Evolutionary conservation across 2,329 filamentous ascomycete genomes (phyloP).

Genomic region (Claviceps pazoutovae): DNA sequence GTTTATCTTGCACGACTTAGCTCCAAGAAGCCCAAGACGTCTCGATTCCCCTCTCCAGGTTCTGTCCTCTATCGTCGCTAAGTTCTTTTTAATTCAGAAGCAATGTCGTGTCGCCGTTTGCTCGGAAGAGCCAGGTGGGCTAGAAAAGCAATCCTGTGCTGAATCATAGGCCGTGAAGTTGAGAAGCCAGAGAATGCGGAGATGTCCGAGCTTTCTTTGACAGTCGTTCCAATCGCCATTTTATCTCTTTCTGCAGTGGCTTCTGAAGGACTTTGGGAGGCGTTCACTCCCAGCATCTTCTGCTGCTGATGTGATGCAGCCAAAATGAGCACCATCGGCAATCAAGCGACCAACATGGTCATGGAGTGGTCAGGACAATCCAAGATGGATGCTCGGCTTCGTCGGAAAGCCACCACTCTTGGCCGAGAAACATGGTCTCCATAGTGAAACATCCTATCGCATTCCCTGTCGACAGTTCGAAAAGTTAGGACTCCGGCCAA

Average conservation of each 20-base stretch:
- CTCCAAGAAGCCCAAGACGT: background rate
- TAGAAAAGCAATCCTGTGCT: conserved; percentile 7
- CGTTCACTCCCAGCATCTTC: background rate
- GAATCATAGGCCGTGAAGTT: background rate
- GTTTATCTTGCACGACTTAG: conserved; percentile 1
- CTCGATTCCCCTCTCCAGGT: conserved; percentile 2
- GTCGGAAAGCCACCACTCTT: background rate
- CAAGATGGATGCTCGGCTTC: background rate
- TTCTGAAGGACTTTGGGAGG: background rate
- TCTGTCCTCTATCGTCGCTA: conserved; percentile 2
- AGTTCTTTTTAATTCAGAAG: conserved; percentile 1
- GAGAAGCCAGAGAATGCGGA: background rate
- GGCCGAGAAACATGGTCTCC: background rate
- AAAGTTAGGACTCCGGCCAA: background rate
- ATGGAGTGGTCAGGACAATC: background rate
- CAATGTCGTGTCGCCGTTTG: conserved; percentile 2
- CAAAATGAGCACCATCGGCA: background rate
- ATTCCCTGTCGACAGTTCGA: background rate
- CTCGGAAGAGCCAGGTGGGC: conserved; percentile 1
- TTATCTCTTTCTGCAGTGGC: conserved; percentile 4
- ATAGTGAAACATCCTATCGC: background rate
- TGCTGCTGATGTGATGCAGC: background rate
- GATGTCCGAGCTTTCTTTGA: conserved; percentile 1
- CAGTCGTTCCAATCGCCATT: conserved; percentile 2
- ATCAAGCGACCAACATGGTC: background rate